Base-by-base conservation (phyloP, 1,139 yeast genomes). In the Yamadazyma buinensis region DNA sequence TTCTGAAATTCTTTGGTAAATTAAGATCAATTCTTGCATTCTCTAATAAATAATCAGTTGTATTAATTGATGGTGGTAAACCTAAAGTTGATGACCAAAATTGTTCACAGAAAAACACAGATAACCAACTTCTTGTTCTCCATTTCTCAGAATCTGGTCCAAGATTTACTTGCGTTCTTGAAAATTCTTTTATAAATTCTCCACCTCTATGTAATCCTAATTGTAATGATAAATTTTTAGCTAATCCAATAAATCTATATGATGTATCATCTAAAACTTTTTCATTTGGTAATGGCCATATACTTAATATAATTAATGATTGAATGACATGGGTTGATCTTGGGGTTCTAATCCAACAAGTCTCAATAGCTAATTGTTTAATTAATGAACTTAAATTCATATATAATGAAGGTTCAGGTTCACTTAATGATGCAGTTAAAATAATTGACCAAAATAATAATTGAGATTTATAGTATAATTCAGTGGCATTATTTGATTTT, bases 271-370 rank as follows among this genome's bases (percentile, higher is more conserved):
- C 97, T 41, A 90, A 67, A 8, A 90, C 95, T 51, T 88, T 90
- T 54, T 85, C 94, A 52, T 88, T 88, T 0, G 97, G 97, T 30
- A 90, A 61, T 1, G 97, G 97, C 97, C 97, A 90, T 23, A 80
- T 78, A 14, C 94, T 80, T 26, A 90, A 67, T 25, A 90, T 82
- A 20, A 88, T 63, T 29, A 90, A 64, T 0, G 96, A 95, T 54
- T 90, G 97, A 9, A 90, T 87, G 23, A 88, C 90, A 54, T 88
- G 96, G 0, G 97, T 86, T 4, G 95, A 85, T 51, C 97, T 69
- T 3, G 97, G 96, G 0, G 97, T 88, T 41, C 90, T 69, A 35
- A 87, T 80, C 95, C 96, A 87, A 58, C 96, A 87, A 0, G 95
- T 86, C 52, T 86, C 95, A 40, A 87, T 86, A 0, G 95, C 95